phyloP scores from a whole-genome alignment of 371 early-diverging fungal genomes.

The Mucor sp. region DNA sequence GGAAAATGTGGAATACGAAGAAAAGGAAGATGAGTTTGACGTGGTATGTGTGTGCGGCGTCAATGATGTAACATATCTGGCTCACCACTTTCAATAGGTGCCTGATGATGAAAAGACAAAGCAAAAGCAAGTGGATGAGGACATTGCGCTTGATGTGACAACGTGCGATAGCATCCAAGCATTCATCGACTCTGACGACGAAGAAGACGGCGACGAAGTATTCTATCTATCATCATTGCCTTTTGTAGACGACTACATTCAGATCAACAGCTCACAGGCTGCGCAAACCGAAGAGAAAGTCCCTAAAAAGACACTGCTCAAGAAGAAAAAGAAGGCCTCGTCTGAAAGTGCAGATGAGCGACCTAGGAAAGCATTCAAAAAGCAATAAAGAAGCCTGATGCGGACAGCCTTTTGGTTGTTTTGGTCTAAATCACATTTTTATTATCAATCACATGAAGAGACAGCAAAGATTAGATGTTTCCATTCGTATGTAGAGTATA shows the following conservation, averaged over 20 bases:
- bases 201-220: conserved; percentile 50
- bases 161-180: conserved; percentile 67
- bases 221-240: conserved; percentile 35
- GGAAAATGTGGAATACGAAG: conserved; percentile 90
- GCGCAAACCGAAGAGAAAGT: background rate
- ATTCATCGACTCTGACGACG: conserved; percentile 66
- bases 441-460: background rate
- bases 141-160: conserved; percentile 61
- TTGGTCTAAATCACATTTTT: background rate
- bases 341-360: conserved; percentile 9
- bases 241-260: conserved; percentile 9
- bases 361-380: conserved; percentile 16
- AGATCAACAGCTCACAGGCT: background rate
- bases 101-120: conserved; percentile 54
- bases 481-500: background rate
- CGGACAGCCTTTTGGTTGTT: too few relatives aligned
- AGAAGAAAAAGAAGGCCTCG: conserved; percentile 15
- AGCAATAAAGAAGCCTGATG: conserved; percentile 2
- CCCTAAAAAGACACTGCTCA: conserved; percentile 4
- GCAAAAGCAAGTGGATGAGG: conserved; percentile 56
- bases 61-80: background rate
- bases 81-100: conserved; percentile 20
- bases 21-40: conserved; percentile 94
- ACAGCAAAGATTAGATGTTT: background rate
- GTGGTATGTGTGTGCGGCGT: conserved; percentile 43